Evolutionary conservation across 805 yeast genomes (phyloP).

Genomic region (Debaryomyces tyrocola): DNA sequence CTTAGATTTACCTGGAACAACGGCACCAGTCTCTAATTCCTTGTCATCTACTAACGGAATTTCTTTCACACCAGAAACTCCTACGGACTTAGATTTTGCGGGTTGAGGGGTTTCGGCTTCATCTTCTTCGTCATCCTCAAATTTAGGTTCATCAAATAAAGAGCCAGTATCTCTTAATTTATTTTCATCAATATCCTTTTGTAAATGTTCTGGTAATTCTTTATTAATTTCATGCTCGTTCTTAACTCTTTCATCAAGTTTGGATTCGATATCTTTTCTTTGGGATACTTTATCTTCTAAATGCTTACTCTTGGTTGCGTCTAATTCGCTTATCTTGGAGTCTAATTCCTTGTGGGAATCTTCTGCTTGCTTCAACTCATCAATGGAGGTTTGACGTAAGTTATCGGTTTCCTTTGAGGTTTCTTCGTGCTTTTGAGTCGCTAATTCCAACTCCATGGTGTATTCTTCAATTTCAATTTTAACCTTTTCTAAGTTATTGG

Average conservation of each 20-base stretch:
- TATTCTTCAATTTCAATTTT: conserved; percentile 33
- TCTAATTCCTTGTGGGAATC: conserved; percentile 36
- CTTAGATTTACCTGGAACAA: conserved; percentile 3
- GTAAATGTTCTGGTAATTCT: conserved; percentile 55
- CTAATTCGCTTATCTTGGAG: conserved; percentile 42
- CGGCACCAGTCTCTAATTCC: conserved; percentile 9
- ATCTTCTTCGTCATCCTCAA: too few species aligned
- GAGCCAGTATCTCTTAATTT: conserved; percentile 40
- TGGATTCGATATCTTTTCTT: conserved; percentile 30
- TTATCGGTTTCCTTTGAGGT: conserved; percentile 39
- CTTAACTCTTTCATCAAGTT: conserved; percentile 37
- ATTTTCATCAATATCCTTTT: conserved; percentile 32
- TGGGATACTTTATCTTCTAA: conserved; percentile 36
- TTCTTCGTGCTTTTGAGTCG: conserved; percentile 38
- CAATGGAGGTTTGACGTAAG: conserved; percentile 24
- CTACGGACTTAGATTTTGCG: conserved; percentile 17
- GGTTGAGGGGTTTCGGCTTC: too few species aligned
- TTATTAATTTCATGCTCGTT: conserved; percentile 49
- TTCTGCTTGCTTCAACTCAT: conserved; percentile 27
- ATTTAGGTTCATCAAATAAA: conserved; percentile 18
- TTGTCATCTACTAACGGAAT: conserved; percentile 11
- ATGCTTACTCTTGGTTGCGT: conserved; percentile 37
- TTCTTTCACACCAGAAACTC: conserved; percentile 18
- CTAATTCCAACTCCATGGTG: conserved; percentile 31
- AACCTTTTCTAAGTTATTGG: conserved; percentile 44